Percentiles rank a stretch among this genome's conserved stretches.
phyloP scores from a whole-genome alignment of 163 green algal species.

The Botryococcus braunii region DNA sequence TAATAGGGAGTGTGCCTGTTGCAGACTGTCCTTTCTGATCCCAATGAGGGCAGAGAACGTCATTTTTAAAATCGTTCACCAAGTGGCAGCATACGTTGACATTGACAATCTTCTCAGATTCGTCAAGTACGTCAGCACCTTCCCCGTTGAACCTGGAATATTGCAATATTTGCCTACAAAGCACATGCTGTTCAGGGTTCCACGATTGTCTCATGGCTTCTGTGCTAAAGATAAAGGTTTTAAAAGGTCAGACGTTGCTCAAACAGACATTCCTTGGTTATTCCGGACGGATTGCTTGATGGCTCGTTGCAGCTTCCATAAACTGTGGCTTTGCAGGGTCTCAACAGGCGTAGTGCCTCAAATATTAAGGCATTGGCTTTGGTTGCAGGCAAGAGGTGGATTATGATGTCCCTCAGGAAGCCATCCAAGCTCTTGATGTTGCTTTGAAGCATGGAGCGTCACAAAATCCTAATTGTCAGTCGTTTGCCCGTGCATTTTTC shows the following conservation, averaged over 20 bases:
- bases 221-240: too few relatives aligned
- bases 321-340: background rate
- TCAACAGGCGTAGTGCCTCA: background rate
- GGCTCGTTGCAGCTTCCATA: background rate
- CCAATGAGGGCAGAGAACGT: background rate
- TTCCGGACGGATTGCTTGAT: background rate
- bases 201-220: too few relatives aligned
- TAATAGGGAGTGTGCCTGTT: background rate
- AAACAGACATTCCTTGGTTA: background rate
- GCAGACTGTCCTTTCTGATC: background rate
- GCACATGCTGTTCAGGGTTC: background rate
- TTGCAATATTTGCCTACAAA: background rate
- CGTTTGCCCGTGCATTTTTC: slow-evolving; percentile 42
- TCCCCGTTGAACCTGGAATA: background rate
- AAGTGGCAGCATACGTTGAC: slow-evolving; percentile 16
- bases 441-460: slow-evolving; percentile 29
- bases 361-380: background rate
- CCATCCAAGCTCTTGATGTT: slow-evolving; percentile 47
- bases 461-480: slow-evolving; percentile 21
- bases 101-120: slow-evolving; percentile 15
- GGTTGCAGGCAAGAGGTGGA: slow-evolving; percentile 11
- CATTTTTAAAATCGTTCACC: slow-evolving; percentile 12
- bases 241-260: background rate
- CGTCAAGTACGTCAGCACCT: slow-evolving; percentile 10
- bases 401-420: slow-evolving; percentile 28